Evolutionary conservation across 2,329 filamentous ascomycete genomes (phyloP), one percentile per base, ranked within the genome.

Genomic region (Colletotrichum sp.): DNA sequence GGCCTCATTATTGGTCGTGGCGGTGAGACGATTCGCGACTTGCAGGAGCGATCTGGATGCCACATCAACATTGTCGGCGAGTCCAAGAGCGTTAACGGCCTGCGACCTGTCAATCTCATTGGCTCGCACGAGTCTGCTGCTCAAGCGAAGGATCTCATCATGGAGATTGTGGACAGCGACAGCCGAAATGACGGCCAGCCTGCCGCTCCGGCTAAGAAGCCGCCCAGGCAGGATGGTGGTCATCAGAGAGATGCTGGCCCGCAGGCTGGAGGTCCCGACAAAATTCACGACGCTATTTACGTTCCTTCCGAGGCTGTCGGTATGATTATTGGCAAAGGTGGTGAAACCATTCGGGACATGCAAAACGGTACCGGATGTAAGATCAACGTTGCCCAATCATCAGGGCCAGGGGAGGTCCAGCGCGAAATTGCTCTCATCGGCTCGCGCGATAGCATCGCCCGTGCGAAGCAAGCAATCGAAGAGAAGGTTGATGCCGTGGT

Each of bases 301-400:
- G 95, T 98, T 12, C 96, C 96, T 15, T 96, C 95, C 26, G 96
- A 98, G 83, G 94, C 96, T 7, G 96, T 98, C 71, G 96, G 96
- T 77, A 98, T 98, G 96, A 98, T 98, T 79, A 98, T 98, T 77
- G 96, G 96, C 78, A 98, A 98, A 88, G 95, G 95, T 72, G 96
- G 96, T 78, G 96, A 98, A 86, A 98, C 96, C 0, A 98, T 98
- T 83, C 95, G 96, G 79, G 95, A 98, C 80, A 98, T 98, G 93
- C 96, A 98, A 84, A 94, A 93, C 81, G 90, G 88, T 36, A 97
- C 95, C 7, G 94, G 95, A 62, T 98, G 96, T 90, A 98, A 98
- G 87, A 98, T 98, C 88, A 98, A 98, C 81, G 96, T 98, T 30
- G 95, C 95, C 36, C 95, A 95, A 81, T 93, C 95, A 9, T 93